phyloP scores from a whole-genome alignment of 495 filamentous ascomycete genomes.

The Amphirosellinia nigrospora region DNA sequence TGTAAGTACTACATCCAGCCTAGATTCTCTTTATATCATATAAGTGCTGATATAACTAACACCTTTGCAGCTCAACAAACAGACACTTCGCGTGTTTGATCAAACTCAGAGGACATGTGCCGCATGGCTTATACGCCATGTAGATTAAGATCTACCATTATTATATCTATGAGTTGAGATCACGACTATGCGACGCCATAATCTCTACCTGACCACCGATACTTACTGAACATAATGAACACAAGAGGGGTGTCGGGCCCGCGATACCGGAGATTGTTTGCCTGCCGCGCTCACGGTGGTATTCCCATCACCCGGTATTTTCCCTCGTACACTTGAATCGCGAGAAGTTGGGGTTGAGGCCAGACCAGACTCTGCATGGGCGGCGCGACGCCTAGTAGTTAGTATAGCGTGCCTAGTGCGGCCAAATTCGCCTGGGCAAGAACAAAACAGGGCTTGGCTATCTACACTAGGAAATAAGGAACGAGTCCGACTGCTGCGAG shows the following conservation, averaged over 20 bases:
- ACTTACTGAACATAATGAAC: background rate
- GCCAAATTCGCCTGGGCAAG: background rate
- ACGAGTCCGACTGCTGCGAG: too few relatives aligned
- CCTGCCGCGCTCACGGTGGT: background rate
- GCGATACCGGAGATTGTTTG: background rate
- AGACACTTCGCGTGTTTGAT: too few relatives aligned
- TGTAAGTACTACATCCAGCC: background rate
- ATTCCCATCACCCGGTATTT: background rate
- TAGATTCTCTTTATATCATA: background rate
- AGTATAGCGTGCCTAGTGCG: conserved; percentile 3
- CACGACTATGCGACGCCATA: too few relatives aligned
- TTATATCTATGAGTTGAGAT: too few relatives aligned
- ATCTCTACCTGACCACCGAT: background rate
- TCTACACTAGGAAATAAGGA: background rate
- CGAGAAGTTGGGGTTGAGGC: background rate
- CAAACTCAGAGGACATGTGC: too few relatives aligned
- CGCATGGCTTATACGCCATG: too few relatives aligned
- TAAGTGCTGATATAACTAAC: background rate
- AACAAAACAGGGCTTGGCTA: background rate
- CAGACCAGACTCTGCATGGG: conserved; percentile 14
- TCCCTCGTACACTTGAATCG: background rate
- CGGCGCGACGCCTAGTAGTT: background rate
- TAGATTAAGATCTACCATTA: too few relatives aligned
- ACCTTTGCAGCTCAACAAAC: too few relatives aligned
- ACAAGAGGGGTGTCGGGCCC: background rate